Base-by-base conservation (phyloP, 768 basidiomycete genomes). In the Rubroboletus satanas region DNA sequence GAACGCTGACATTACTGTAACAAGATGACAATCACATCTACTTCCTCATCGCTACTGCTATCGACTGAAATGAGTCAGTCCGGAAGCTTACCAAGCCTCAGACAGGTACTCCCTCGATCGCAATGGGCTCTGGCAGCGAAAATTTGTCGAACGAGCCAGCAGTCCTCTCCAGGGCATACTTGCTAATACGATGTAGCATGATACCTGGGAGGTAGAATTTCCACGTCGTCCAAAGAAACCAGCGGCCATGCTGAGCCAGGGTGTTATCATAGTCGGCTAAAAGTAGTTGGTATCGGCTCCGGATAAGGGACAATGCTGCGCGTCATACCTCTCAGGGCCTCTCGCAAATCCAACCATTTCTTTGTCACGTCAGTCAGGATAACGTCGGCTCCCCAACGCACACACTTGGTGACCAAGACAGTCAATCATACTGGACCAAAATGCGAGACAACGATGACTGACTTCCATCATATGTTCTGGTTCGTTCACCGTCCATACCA, bases 401-500 rank as follows among this genome's bases (percentile, higher is more conserved):
- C 87, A 41, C 86, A 88, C 88, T 90, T 45, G 26, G 26, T 26
- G 38, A 51, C 33, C 50, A 41, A 15, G 33, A 55, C 42, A 47
- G 50, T 55, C 17, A 51, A 56, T 36, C 33, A 52, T 2, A 23
- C 21, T 31, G 11, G 28, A 49, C 32, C 17, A 29, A 36, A 26
- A 12, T 8, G 47, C 9, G 21, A 51, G 23, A 43, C 23, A 32
- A 28, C 28, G 47, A 48, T 31, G 6, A 70, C 82, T 41, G 29
- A 85, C 90, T 83, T 93, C 90, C 80, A 91, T 88, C 91, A 93
- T 93, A 65, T 93, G 85, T 51, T 83, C 83, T 10, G 84, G 84
- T 44, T 86, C 80, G 66, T 99, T 99, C 28, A 98, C 96, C 0
- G 97, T 99, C 97, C 95, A 98, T 4, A 93, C 92, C 82, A 95